Base-by-base conservation (phyloP, 805 yeast species). In the Kockiozyma suomiensis region DNA sequence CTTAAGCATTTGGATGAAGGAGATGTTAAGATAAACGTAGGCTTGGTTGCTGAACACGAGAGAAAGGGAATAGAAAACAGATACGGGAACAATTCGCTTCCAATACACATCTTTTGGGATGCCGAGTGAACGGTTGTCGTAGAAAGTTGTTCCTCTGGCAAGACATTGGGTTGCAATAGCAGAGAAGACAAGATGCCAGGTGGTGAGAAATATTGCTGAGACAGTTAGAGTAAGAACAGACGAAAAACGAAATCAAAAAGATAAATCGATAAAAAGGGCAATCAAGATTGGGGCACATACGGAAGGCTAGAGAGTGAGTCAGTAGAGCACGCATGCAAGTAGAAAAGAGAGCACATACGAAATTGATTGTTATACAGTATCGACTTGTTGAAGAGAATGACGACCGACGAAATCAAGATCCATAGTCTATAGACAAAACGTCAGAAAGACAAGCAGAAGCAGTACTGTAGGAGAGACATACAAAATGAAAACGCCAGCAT, bases 1-100 rank as follows among this genome's bases (percentile, higher is more conserved):
- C 50, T 67, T 67, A 13, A 67, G 61, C 70, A 67, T 67, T 57
- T 67, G 70, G 33, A 67, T 67, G 57, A 67, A 67, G 25, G 70
- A 59, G n/a, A 67, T 68, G 40, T 68, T 66, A 28, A 67, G 64
- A 59, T 67, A 67, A 30, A 67, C 37, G 54, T 67, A 67, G 23
- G 70, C 70, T 43, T 63, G 56, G 46, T 67, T 67, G 51, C 50
- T 58, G 54, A 61, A 66, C 19, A 65, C 66, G 21, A 67, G 58
- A 21, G 69, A 61, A n/a, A 67, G 49, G 3, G 66, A 66, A 54
- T 66, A 67, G 43, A 61, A 66, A n/a, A 68, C 19, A 15, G 69
- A 69, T 23, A 67, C 66, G 12, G 70, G 70, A 25, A 68, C 61
- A 17, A 67, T 62, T 15, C 59, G 59, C 25, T 54, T 54, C 35